These are phyloP conservation scores for Westerdykella ornata DNA, from an alignment of 2,329 filamentous ascomycete genomes.

Conservation along the genomic window DNA sequence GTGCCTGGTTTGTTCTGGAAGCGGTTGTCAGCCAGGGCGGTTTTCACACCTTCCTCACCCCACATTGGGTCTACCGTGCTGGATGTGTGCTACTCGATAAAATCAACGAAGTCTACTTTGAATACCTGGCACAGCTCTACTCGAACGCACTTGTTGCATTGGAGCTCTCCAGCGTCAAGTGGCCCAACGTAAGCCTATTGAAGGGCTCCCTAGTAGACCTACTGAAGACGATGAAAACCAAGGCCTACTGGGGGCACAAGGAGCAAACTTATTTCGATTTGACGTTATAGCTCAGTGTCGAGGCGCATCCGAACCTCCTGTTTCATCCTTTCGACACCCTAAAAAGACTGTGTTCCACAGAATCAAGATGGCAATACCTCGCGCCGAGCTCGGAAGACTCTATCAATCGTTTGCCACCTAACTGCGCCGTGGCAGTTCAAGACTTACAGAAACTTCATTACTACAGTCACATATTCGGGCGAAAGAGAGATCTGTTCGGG, in stretches of 20 bases:
- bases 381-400: too few relatives aligned
- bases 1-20: constrained; percentile 27
- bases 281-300: too few relatives aligned
- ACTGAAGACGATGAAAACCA: constrained; percentile 30
- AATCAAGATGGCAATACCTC: too few relatives aligned
- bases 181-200: constrained; percentile 27
- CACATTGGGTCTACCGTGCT: constrained; percentile 33
- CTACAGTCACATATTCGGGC: too few relatives aligned
- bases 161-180: constrained; percentile 30
- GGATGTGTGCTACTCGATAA: constrained; percentile 29
- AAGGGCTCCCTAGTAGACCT: constrained; percentile 25
- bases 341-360: too few relatives aligned
- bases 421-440: too few relatives aligned
- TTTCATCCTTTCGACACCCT: too few relatives aligned
- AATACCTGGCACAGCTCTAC: constrained; percentile 30
- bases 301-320: too few relatives aligned
- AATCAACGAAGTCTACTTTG: constrained; percentile 24
- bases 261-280: too few relatives aligned
- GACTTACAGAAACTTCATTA: too few relatives aligned
- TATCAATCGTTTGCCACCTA: too few relatives aligned
- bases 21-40: constrained; percentile 26
- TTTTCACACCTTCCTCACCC: constrained; percentile 29
- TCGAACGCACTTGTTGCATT: constrained; percentile 32
- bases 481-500: too few relatives aligned
- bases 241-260: constrained; percentile 1